Evolutionary conservation across 176 grass and related monocot genomes (phyloP), one percentile per base, ranked within the genome.

Genomic region (Microstegium vimineum): DNA sequence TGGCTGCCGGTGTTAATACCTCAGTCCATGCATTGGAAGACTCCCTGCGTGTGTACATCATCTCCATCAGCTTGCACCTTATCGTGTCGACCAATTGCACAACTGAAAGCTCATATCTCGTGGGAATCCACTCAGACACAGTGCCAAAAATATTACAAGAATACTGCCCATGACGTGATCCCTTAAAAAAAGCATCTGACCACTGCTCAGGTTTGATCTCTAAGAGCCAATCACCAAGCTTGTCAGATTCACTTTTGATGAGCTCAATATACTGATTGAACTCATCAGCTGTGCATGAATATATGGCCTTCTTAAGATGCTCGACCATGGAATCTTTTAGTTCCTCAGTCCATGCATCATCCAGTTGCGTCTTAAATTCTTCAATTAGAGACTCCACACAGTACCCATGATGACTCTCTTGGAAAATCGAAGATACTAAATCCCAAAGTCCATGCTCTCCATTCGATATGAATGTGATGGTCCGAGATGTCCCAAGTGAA

Each of bases 141-240:
- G 73, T 88, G 45, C 82, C 87, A 28, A 72, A 82, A 74, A 88
- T 86, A 89, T 79, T 88, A 20, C 89, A 99, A 1, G 90, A 95
- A 54, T 91, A 95, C 73, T 91, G 89, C 8, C 92, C 90, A 85
- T 92, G 81, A 9, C 96, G 83, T 61, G 62, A 61, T 22, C 96
- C 96, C 89, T 93, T 91, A 13, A 95, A 95, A 79, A 87, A 79
- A 52, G 96, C 96, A 88, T 99, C 93, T 76, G 96, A 99, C 96
- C 96, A 99, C 8, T 78, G 33, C 78, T 99, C 93, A 23, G 93
- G 96, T 85, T 99, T 95, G n/a, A 63, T 91, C 30, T 89, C 89
- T 74, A 92, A 69, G 84, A 99, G 81, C 96, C 96, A 99, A 57
- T 93, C 91, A 82, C 90, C 85, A 80, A 94, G 81, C 64, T 99